Evolutionary conservation across 1,284 basidiomycete species (phyloP).

Genomic region (Flammula alnicola): DNA sequence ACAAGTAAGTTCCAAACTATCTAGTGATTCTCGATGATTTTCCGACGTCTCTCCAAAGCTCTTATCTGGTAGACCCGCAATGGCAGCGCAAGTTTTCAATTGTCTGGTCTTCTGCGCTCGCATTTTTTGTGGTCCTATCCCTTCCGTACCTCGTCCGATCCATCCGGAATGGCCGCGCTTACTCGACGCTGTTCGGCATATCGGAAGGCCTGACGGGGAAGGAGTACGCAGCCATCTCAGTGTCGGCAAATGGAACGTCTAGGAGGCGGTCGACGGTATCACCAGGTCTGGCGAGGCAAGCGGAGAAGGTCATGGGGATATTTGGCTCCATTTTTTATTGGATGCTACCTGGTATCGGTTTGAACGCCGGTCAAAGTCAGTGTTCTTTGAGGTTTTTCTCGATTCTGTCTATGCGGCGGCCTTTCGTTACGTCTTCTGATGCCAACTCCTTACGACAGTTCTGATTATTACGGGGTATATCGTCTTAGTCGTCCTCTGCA

Average conservation of each 20-base stretch:
- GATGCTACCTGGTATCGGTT: constrained; percentile 42
- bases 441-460: no score
- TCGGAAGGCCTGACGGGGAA: constrained; percentile 43
- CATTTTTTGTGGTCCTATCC: constrained; percentile 54
- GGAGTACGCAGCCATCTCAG: constrained; percentile 18
- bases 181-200: constrained; percentile 53
- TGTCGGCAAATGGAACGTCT: no score
- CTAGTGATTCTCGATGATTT: background rate
- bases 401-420: background rate
- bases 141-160: constrained; percentile 57
- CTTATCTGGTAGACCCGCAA: constrained; percentile 76
- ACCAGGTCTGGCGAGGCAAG: background rate
- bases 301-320: constrained; percentile 24
- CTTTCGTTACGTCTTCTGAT: background rate
- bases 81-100: constrained; percentile 80
- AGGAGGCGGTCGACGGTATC: no score
- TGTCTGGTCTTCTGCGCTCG: constrained; percentile 71
- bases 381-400: constrained; percentile 9
- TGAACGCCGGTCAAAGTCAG: constrained; percentile 57
- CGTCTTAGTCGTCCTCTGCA: constrained; percentile 55
- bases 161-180: constrained; percentile 45
- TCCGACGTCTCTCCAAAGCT: constrained; percentile 46
- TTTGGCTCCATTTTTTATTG: constrained; percentile 35
- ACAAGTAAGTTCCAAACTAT: constrained; percentile 58
- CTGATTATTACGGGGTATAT: constrained; percentile 57